Conservation (phyloP, 441 rosid genomes). For the Hura crepitans region DNA sequence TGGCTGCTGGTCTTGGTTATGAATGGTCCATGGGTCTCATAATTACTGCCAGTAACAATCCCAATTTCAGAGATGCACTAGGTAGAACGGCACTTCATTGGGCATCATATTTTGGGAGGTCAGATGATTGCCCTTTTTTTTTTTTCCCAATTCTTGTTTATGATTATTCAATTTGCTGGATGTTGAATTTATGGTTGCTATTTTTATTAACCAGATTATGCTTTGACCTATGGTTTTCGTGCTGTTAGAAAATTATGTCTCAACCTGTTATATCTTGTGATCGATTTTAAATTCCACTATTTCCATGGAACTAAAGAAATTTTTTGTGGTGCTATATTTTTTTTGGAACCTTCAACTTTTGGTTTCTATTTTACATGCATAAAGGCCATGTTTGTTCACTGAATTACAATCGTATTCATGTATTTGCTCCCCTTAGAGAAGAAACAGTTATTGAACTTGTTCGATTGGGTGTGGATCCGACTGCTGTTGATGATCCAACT, state of each 20-base stretch:
- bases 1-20: slow-evolving; percentile 65
- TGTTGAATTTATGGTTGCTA: not conserved
- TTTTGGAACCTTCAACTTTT: not conserved
- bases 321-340: not conserved
- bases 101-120: slow-evolving; percentile 73
- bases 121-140: slow-evolving; percentile 19
- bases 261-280: not conserved
- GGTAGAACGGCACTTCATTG: slow-evolving; percentile 70
- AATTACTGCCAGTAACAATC: slow-evolving; percentile 46
- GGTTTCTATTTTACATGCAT: not conserved
- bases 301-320: not conserved
- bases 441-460: slow-evolving; percentile 57
- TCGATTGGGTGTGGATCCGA: slow-evolving; percentile 56
- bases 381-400: not conserved
- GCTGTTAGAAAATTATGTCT: not conserved
- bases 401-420: not conserved
- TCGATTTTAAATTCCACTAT: not conserved
- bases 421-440: slow-evolving; percentile 46
- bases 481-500: slow-evolving; percentile 71
- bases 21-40: slow-evolving; percentile 53
- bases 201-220: not conserved
- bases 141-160: not conserved
- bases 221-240: not conserved
- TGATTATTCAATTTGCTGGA: not conserved
- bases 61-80: slow-evolving; percentile 54